Base-by-base conservation (phyloP, 495 filamentous ascomycete species). In the Arthonia radiata region DNA sequence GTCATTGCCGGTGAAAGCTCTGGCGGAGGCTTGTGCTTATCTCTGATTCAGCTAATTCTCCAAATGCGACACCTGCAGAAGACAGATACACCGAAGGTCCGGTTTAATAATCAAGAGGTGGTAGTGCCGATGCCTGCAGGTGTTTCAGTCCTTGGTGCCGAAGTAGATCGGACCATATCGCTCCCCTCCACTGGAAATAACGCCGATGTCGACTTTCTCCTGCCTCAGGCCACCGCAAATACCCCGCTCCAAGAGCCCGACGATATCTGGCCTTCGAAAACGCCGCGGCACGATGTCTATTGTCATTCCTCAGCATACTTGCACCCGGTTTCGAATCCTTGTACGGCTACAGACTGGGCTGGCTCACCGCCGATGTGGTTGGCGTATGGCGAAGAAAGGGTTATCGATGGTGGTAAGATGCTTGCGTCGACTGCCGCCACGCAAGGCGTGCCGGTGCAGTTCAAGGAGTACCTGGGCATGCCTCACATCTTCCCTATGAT, bases 1-100 rank as follows among this genome's bases (percentile, higher is more conserved):
- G 56, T 83, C 17, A 48, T 92, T 25, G 60, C 67, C 6, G 83
- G 83, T n/a, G 83, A 94, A 42, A 78, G 68, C 17, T 81, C 83
- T 0, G 83, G 83, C 14, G 83, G 76, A 5, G 76, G 78, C 32
- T 59, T 94, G 3, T 45, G 50, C 7, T 52, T 83, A 2, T 58
- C 64, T 4, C 64, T 94, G 0, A 47, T 81, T 1, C 79, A 79
- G 40, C 59, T 68, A 1, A 39, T 92, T 2, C 55, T 91, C 5
- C 64, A 81, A 22, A 52, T 90, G 12, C 59, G 61, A 18, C n/a
- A n/a, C n/a, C n/a, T 24, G 25, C n/a, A n/a, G n/a, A n/a, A n/a
- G n/a, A n/a, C n/a, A n/a, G n/a, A n/a, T n/a, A n/a, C n/a, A n/a
- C n/a, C n/a, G n/a, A n/a, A n/a, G n/a, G n/a, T n/a, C n/a, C n/a